Percentiles rank a stretch among this genome's conserved stretches.
Evolutionary conservation across 1,139 yeast species (phyloP).

Genomic region (Scheffersomyces lignicola): DNA sequence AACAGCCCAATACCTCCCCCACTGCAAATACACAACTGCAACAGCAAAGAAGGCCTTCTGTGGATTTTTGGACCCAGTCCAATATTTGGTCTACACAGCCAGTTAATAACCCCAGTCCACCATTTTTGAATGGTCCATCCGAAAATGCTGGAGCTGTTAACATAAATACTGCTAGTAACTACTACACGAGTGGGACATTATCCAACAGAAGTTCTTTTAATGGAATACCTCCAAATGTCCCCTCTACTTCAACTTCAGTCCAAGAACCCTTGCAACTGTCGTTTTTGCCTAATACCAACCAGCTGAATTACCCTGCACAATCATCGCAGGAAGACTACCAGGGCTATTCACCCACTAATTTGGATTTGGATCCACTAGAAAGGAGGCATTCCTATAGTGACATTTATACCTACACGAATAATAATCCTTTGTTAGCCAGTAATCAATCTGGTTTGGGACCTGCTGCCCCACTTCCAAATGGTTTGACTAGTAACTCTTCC

Average conservation of each 20-base stretch:
- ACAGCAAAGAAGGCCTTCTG: too few relatives aligned
- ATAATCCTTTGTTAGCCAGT: conserved; percentile 4
- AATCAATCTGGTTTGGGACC: conserved; percentile 7
- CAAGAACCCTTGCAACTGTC: too few relatives aligned
- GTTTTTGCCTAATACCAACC: too few relatives aligned
- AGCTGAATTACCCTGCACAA: too few relatives aligned
- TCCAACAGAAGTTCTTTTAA: conserved; percentile 1
- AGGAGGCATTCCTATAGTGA: conserved; percentile 32
- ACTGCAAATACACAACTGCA: not conserved
- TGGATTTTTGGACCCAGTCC: not conserved
- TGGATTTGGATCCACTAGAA: conserved; percentile 8
- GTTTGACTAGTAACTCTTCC: conserved; percentile 2
- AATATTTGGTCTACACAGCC: conserved; percentile 5
- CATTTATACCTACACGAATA: conserved; percentile 9
- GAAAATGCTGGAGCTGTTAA: not conserved
- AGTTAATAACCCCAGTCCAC: conserved; percentile 1
- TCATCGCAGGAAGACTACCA: conserved; percentile 1
- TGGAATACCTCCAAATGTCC: not conserved
- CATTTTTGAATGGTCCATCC: conserved; percentile 1
- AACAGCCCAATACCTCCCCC: too few relatives aligned
- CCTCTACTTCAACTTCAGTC: not conserved
- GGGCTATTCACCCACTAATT: conserved; percentile 10
- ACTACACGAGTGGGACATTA: not conserved
- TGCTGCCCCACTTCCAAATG: conserved; percentile 9
- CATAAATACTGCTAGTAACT: not conserved